Base-by-base conservation (phyloP, 1,284 basidiomycete genomes). In the Ustilago bromivora region DNA sequence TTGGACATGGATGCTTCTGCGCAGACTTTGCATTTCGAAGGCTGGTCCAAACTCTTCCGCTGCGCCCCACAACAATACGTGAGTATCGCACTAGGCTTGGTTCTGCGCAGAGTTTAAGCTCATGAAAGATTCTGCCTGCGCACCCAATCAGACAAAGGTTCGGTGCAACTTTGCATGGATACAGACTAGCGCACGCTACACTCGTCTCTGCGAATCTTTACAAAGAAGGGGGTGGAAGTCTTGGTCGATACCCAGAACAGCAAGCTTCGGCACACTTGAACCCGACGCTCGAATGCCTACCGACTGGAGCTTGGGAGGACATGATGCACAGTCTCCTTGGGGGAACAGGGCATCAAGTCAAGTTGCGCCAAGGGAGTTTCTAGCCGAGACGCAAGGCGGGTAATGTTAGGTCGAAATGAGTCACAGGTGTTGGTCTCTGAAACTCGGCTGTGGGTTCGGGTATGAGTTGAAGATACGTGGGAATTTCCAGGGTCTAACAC, bases 351-450 rank as follows among this genome's bases (percentile, higher is more conserved):
- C 23, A 23, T 46, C 43, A 46, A 19, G n/a, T 46, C 43, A 46
- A 46, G 7, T 46, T 46, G 43, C n/a, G 43, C 40, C 7, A 41
- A 17, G 17, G 11, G 11, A 28, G 2, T 2, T 28, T 41, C 40
- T 38, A 38, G 36, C 11, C 40, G 40, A 41, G 40, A 17, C 2
- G 19, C 43, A 46, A n/a, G 7, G 1, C 11, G 9, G 2, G 11
- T 11, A 1, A 19, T 46, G 43, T 46, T 46, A 46, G n/a, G n/a
- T 19, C 43, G 43, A 6, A 19, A 8, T 10, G 0, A 19, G n/a
- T 19, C 43, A 46, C 43, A 46, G 9, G 62, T 53, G 55, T 64
- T 64, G 56, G 54, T 64, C 56, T 58, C 28, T 31, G 40, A 34
- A 57, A 55, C n/a, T 55, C 19, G 35, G 54, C 54, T 40, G 17